A percentile compares a stretch with the other conserved stretches of the same genome.
Conservation (phyloP, 768 basidiomycete species). For the Kwoniella dendrophila region DNA sequence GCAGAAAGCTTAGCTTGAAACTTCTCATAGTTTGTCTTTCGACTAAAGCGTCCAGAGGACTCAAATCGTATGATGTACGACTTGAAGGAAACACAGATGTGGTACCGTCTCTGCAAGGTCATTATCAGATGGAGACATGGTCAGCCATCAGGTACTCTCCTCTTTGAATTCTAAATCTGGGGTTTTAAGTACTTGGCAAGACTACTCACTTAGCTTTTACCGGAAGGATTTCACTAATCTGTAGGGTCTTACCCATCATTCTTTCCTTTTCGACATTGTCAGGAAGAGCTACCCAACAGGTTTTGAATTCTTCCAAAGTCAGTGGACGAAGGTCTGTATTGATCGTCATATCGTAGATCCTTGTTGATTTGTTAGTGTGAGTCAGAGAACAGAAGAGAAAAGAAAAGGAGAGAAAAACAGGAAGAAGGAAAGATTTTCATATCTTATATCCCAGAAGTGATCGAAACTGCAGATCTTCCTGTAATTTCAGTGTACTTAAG, state of each 20-base stretch:
- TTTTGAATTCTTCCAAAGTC: neutral
- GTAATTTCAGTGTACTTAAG: no score
- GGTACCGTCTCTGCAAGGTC: neutral
- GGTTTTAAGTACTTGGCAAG: neutral
- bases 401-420: no score
- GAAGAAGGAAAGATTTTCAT: no score
- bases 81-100: neutral
- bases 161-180: neutral
- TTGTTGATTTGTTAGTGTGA: no score
- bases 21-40: conserved; percentile 1
- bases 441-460: no score
- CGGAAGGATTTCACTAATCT: conserved; percentile 6
- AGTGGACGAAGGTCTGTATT: neutral
- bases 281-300: neutral
- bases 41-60: neutral
- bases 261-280: neutral
- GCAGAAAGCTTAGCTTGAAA: conserved; percentile 7
- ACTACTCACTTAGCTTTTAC: neutral
- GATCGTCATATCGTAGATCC: no score
- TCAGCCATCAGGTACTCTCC: neutral
- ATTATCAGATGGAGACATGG: neutral
- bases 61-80: conserved; percentile 5
- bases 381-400: no score
- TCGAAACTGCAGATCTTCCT: no score
- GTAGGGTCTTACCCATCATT: neutral